Conservation (phyloP, 495 filamentous ascomycete genomes). For the Lophiostoma macrostomum region DNA sequence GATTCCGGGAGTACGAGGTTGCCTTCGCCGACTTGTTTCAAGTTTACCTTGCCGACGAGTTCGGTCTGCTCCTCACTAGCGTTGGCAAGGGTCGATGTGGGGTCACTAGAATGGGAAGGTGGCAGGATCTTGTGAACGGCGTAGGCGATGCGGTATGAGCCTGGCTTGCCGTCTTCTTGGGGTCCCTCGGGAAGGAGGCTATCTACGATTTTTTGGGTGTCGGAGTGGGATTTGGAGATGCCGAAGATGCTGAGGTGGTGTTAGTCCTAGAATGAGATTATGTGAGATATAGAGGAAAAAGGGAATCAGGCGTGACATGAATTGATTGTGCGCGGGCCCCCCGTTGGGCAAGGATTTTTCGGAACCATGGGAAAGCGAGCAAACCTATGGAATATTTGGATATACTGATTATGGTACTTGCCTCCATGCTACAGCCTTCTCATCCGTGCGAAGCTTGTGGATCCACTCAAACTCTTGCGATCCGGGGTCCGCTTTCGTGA, state of each 20-base stretch:
- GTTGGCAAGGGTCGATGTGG: not conserved
- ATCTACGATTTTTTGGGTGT: conserved; percentile 17
- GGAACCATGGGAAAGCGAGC: no score
- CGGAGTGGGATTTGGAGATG: conserved; percentile 14
- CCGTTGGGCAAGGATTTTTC: no score
- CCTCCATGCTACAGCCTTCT: conserved; percentile 27
- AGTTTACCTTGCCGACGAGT: conserved; percentile 23
- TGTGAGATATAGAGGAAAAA: not conserved
- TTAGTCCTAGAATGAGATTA: conserved; percentile 4
- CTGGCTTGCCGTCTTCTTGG: conserved; percentile 1
- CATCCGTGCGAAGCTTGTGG: conserved; percentile 24
- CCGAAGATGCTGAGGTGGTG: conserved; percentile 12
- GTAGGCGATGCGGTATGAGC: conserved; percentile 22
- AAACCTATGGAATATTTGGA: no score
- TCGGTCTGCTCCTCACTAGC: not conserved
- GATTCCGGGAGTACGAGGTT: conserved; percentile 17
- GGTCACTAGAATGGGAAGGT: no score
- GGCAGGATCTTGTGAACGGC: conserved; percentile 29
- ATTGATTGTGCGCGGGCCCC: no score
- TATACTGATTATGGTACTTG: no score
- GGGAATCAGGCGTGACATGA: not conserved
- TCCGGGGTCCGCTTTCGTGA: conserved; percentile 20
- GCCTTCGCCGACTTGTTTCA: conserved; percentile 2
- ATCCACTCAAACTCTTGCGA: conserved; percentile 30
- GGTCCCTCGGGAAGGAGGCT: conserved; percentile 2